Base-by-base conservation (phyloP, 164 flowering plant genomes). In the Macadamia tetraphylla region DNA sequence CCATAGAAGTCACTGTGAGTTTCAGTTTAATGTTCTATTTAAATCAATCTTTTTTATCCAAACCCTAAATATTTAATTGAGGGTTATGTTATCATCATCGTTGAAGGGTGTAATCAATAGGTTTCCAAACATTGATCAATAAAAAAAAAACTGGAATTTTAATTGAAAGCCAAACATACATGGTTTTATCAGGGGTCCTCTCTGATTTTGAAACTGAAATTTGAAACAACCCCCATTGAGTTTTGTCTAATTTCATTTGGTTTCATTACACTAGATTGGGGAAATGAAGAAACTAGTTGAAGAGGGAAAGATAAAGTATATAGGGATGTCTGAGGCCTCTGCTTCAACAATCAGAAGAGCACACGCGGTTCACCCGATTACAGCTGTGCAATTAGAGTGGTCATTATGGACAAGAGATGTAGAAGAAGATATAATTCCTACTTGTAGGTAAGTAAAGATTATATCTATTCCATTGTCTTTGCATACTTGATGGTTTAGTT, bases 1-100 rank as follows among this genome's bases (percentile, higher is more conserved):
- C 53, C 53, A 49, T 49, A 3, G 53, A 49, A 69, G 71, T 75
- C 64, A 78, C 78, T 62, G 76, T 78, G 17, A 11, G 67, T 57
- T 14, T 14, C 53, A 3, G 3, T 35, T 49, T 49, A 49, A 9
- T 49, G 4, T 32, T n/a, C 40, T 35, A 35, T 5, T 35, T 35
- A 35, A 35, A 35, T 35, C 40, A 35, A 35, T 35, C 40, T 2
- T 35, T 23, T 35, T 35, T 35, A 35, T 35, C 40, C 40, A 35
- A 5, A 35, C 5, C 40, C 40, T 35, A 2, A 2, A 35, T 35
- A 35, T 35, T 35, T 35, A 2, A 2, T 35, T 35, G 40, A 35
- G 40, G 40, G 5, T 35, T 35, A 35, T 35, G 23, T 23, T 23
- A 23, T 23, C 23, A 23, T 23, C 23, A 23, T 23, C 23, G 23